Evolutionary conservation across 345 rosid species (phyloP).

Genomic region (Pelargonium nanum): DNA sequence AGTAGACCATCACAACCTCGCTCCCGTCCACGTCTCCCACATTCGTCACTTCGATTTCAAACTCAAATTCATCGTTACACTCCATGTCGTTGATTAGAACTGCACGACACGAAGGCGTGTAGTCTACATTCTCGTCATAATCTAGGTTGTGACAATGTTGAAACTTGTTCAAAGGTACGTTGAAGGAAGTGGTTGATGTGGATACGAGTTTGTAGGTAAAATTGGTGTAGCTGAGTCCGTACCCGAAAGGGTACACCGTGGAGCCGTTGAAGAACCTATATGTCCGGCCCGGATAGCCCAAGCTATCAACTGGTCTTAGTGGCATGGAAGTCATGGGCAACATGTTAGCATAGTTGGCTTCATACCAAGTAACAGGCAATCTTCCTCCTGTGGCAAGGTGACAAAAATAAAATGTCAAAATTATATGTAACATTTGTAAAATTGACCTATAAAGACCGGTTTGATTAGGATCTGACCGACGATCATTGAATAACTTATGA

Average conservation of each 20-base stretch:
- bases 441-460: no score
- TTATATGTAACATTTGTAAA: no score
- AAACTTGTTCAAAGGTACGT: conserved; percentile 6
- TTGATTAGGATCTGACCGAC: no score
- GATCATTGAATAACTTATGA: no score
- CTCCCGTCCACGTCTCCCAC: conserved; percentile 18
- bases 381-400: conserved; percentile 42
- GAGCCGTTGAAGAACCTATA: conserved; percentile 48
- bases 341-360: conserved; percentile 19
- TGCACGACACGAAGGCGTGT: conserved; percentile 9
- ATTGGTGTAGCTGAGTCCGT: conserved; percentile 41
- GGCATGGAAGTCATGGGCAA: conserved; percentile 49
- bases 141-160: conserved; percentile 18
- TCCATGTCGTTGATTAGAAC: background rate
- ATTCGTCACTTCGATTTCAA: conserved; percentile 18
- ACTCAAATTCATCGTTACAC: background rate
- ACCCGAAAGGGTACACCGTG: conserved; percentile 39
- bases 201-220: conserved; percentile 11
- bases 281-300: conserved; percentile 44
- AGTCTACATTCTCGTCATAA: background rate
- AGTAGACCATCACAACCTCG: conserved; percentile 24
- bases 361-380: conserved; percentile 46
- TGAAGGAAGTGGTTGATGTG: background rate
- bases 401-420: no score
- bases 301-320: conserved; percentile 27